phyloP scores from a whole-genome alignment of 1,284 basidiomycete genomes.

The Tausonia pullulans region DNA sequence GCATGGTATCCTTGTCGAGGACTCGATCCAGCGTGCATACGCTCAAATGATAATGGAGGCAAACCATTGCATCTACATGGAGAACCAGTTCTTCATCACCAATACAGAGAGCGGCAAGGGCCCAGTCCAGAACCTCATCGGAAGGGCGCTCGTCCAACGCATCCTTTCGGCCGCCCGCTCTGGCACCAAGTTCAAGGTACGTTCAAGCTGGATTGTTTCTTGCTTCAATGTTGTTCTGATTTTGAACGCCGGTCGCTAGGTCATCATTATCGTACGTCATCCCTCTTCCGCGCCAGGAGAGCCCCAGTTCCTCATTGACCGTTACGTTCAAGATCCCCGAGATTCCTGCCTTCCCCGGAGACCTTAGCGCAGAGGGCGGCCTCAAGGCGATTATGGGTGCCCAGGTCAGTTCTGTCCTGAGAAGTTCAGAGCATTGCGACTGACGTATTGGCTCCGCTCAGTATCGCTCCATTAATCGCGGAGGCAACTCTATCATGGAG shows the following conservation, averaged over 20 bases:
- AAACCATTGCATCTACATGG: conserved; percentile 81
- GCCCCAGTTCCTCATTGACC: background rate
- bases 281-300: conserved; percentile 42
- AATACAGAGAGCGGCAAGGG: conserved; percentile 47
- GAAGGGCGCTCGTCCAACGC: conserved; percentile 64
- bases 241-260: background rate
- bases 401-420: background rate
- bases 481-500: conserved; percentile 75
- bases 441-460: conserved; percentile 27
- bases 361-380: conserved; percentile 57
- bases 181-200: conserved; percentile 63
- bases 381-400: conserved; percentile 70
- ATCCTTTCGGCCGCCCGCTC: conserved; percentile 64
- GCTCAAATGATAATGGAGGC: conserved; percentile 70
- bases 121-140: conserved; percentile 59
- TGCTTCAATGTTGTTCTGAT: background rate
- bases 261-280: conserved; percentile 51
- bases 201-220: conserved; percentile 12
- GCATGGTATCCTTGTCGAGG: conserved; percentile 53
- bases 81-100: conserved; percentile 90
- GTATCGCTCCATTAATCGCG: conserved; percentile 69
- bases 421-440: conserved; percentile 23
- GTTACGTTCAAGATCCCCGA: conserved; percentile 9
- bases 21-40: conserved; percentile 74
- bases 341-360: conserved; percentile 59